Conservation (phyloP, 148 eudicot species). For the Pouteria glomerata region DNA sequence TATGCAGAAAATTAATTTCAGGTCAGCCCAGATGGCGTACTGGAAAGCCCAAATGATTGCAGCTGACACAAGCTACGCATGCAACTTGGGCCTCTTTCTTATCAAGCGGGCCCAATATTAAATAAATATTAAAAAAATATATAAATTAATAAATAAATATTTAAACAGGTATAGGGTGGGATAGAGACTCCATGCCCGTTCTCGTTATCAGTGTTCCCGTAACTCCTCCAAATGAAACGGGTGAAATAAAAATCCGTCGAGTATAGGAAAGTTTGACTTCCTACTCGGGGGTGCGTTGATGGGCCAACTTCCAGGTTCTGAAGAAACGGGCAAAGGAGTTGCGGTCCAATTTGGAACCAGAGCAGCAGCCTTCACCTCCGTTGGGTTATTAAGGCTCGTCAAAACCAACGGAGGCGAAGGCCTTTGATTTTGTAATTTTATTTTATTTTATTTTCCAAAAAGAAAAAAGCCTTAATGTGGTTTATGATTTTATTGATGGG, state of each 20-base stretch:
- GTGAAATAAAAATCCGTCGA: too few species aligned
- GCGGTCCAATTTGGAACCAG: slow-evolving; percentile 41
- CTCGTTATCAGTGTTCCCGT: too few species aligned
- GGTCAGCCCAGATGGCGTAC: slow-evolving; percentile 77
- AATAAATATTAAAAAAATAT: too few species aligned
- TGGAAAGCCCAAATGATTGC: slow-evolving; percentile 89
- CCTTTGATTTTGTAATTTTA: too few species aligned
- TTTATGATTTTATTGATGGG: slow-evolving; percentile 47
- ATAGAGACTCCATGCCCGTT: too few species aligned
- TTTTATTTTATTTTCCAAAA: too few species aligned
- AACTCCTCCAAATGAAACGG: too few species aligned
- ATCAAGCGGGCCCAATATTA: slow-evolving; percentile 63
- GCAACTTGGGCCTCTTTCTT: slow-evolving; percentile 64
- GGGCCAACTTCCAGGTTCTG: slow-evolving; percentile 44
- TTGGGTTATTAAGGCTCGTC: slow-evolving; percentile 17
- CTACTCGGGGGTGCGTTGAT: slow-evolving; percentile 48
- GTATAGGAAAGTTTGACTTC: too few species aligned
- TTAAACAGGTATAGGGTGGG: too few species aligned
- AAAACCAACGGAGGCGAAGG: too few species aligned
- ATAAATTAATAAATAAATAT: too few species aligned
- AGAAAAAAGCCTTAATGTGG: slow-evolving; percentile 39
- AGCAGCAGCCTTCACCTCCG: slow-evolving; percentile 26
- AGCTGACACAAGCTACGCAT: slow-evolving; percentile 82
- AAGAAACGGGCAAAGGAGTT: slow-evolving; percentile 56
- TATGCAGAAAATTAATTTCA: slow-evolving; percentile 67